Evolutionary conservation across 139 green algal genomes (phyloP).

Genomic region (Micractinium sp.): DNA sequence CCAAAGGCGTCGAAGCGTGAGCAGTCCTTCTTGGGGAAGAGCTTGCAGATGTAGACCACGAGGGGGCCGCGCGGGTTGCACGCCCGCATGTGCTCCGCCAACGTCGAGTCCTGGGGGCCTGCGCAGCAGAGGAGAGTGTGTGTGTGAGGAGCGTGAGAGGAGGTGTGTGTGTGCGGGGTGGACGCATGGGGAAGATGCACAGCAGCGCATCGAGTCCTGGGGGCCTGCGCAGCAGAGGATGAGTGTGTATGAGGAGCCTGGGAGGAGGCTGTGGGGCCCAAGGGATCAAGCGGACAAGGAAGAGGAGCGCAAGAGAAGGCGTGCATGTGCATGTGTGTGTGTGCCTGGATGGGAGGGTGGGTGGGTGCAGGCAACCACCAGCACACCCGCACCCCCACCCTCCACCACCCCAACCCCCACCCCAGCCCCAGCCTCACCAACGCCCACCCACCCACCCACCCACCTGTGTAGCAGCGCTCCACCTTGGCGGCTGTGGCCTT

Average conservation of each 20-base stretch:
- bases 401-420: no score
- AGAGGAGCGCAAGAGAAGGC: no score
- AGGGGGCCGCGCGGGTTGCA: constrained; percentile 90
- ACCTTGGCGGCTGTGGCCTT: constrained; percentile 80
- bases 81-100: constrained; percentile 73
- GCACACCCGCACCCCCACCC: no score
- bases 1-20: constrained; percentile 92
- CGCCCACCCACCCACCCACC: no score
- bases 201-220: constrained; percentile 49
- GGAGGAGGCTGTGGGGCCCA: no score
- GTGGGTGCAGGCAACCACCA: not conserved
- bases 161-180: not conserved
- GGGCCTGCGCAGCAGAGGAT: constrained; percentile 83
- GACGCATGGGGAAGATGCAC: no score
- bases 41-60: constrained; percentile 93
- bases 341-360: no score
- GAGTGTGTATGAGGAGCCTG: not conserved
- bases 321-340: no score
- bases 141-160: constrained; percentile 6
- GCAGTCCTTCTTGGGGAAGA: constrained; percentile 87
- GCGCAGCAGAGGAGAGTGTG: constrained; percentile 71
- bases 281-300: no score
- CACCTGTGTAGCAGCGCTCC: constrained; percentile 77
- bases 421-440: no score
- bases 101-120: constrained; percentile 68